Percentiles rank a stretch among this genome's conserved stretches.
Evolutionary conservation across 2,329 filamentous ascomycete genomes (phyloP).

Genomic region (Pyrenochaeta sp.): DNA sequence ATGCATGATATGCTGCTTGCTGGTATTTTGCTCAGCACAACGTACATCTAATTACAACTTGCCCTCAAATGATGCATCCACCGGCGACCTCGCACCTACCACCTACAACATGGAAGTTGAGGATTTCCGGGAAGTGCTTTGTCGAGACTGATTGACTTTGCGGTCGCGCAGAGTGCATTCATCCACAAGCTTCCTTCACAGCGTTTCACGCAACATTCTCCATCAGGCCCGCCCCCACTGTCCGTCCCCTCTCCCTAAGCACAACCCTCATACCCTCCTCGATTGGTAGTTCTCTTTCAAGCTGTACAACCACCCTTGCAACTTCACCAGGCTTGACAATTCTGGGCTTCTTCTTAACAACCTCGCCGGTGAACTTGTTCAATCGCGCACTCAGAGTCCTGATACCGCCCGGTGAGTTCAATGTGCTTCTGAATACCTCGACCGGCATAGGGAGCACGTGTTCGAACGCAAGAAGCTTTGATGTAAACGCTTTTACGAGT

Average conservation of each 20-base stretch:
- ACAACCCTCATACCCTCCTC: slow-evolving; percentile 84
- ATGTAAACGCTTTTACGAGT: slow-evolving; percentile 76
- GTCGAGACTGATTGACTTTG: too few relatives aligned
- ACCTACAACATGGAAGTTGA: too few relatives aligned
- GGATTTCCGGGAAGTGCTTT: too few relatives aligned
- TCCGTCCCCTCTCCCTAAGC: slow-evolving; percentile 79
- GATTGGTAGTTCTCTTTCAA: slow-evolving; percentile 77
- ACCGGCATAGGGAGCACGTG: slow-evolving; percentile 87
- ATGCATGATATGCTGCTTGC: background rate
- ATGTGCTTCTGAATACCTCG: slow-evolving; percentile 84
- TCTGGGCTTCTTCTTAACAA: slow-evolving; percentile 82
- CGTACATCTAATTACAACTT: background rate
- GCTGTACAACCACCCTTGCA: slow-evolving; percentile 77
- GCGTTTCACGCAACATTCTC: slow-evolving; percentile 58
- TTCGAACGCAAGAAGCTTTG: slow-evolving; percentile 89
- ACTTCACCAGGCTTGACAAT: slow-evolving; percentile 82
- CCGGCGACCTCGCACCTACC: background rate
- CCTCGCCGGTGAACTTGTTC: slow-evolving; percentile 79
- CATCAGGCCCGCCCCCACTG: slow-evolving; percentile 85
- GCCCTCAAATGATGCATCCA: too few relatives aligned
- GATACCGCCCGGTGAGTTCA: slow-evolving; percentile 81
- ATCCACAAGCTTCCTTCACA: too few relatives aligned
- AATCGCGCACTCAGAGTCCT: slow-evolving; percentile 74
- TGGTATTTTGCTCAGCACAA: background rate
- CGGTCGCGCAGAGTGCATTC: too few relatives aligned